Base-by-base conservation (phyloP, 2,329 filamentous ascomycete species). In the Spiromastix sp. region DNA sequence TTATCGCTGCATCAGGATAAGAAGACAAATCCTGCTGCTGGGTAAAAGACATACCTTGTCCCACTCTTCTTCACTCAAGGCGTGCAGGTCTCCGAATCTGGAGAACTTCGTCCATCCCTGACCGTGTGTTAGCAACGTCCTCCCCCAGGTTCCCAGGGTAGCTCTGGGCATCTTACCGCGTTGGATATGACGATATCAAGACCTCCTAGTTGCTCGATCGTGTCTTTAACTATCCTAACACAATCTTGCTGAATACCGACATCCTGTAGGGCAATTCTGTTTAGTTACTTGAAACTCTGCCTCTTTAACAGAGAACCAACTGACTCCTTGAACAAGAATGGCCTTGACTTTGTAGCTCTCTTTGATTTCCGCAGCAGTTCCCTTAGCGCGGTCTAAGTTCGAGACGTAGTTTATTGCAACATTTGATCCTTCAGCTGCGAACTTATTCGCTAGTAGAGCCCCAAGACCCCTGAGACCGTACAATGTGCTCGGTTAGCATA, bases 111-210 rank as follows among this genome's bases (percentile, higher is more conserved):
- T 79, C 70, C 72, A 80, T 16, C 75, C 76, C 70, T 72, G 22
- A n/a, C 6, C 24, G 6, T 18, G 6, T 31, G 7, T 28, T 12
- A 9, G 12, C 7, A 7, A 6, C 16, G 6, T 3, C 7, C 26
- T 28, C 16, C 26, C n/a, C n/a, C n/a, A n/a, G n/a, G n/a, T n/a
- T n/a, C n/a, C n/a, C n/a, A n/a, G n/a, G n/a, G n/a, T n/a, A n/a
- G n/a, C n/a, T n/a, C n/a, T 7, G 22, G 27, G 24, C 22, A 27
- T 40, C 66, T 30, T 48, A 76, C 72, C 12, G 80, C 81, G 55
- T 91, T 91, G 2, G 79, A 81, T 48, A 89, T 74, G 30, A 91
- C 65, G 26, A 85, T 69, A 58, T 91, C 83, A n/a, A 91, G 56
- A 1, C 78, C 74, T 4, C 79, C 81, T 43, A 85, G 66, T n/a